Evolutionary conservation across 1,139 yeast species (phyloP), one percentile per base, ranked within the genome.

Genomic region (Candida tetrigidarum): DNA sequence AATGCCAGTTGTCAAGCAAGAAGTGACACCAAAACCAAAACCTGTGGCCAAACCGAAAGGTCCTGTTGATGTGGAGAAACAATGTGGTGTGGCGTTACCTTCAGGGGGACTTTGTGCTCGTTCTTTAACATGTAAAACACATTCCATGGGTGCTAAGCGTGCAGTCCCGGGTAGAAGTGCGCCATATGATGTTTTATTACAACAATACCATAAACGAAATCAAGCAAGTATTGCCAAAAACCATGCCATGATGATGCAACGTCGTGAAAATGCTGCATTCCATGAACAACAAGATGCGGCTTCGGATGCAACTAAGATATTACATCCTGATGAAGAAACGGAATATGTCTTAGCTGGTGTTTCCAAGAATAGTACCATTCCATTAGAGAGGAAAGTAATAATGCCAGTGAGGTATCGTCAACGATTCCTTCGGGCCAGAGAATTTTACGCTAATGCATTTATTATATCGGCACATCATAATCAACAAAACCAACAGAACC

Each of bases 71-170:
- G 96, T 93, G 37, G 97, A 93, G 62, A 85, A 81, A 53, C 98
- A 93, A 65, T 93, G 99, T 74, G 99, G 99, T 63, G 99, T 93
- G 6, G 89, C 92, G 2, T 68, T 93, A 49, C 91, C 97, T 0
- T 86, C 86, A 50, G 98, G 98, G 9, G 96, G 96, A 0, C 83
- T 83, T 57, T 93, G 99, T 74, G 97, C 97, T 5, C 78, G 99
- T 45, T 90, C 97, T 0, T 74, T 93, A 50, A 93, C 99, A 0
- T 93, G 99, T 75, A 93, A 93, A 62, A 91, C 98, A 0, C 99
- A 93, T 65, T 89, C 97, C 0, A 92, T 93, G 97, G 97, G 97
- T 22, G 96, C 97, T 19, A 93, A 93, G 59, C 80, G 99, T 56
- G 93, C 97, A 1, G 99, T 93, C 19, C 83, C 83, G 25, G 99